Evolutionary conservation across 441 rosid species (phyloP).

Genomic region (Populus tomentosa): DNA sequence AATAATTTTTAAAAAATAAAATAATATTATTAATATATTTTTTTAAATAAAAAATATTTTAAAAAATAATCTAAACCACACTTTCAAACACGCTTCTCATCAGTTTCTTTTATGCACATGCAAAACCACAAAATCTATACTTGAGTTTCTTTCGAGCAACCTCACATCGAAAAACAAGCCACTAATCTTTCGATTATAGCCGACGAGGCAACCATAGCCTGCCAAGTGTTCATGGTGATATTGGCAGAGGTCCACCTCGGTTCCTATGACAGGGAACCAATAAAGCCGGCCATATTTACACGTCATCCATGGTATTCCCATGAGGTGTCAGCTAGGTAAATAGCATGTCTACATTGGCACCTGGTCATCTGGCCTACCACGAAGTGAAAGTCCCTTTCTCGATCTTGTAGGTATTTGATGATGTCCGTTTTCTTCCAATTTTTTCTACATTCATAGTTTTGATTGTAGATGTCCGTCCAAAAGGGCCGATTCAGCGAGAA

Average conservation of each 20-base stretch:
- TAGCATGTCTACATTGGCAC: slow-evolving; percentile 5
- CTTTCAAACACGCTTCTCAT: too few relatives aligned
- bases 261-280: slow-evolving; percentile 13
- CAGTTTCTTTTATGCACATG: neutral
- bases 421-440: neutral
- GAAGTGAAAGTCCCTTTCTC: slow-evolving; percentile 3
- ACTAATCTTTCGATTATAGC: neutral
- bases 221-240: slow-evolving; percentile 14
- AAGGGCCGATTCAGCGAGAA: neutral
- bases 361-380: neutral
- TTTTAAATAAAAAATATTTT: too few relatives aligned
- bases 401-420: too few relatives aligned
- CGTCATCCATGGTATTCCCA: neutral
- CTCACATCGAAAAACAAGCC: neutral
- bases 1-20: too few relatives aligned
- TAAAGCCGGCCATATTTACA: slow-evolving; percentile 14
- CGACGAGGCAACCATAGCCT: slow-evolving; percentile 3
- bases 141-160: neutral
- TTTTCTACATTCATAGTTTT: neutral
- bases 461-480: neutral
- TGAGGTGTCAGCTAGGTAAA: neutral
- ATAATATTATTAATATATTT: too few relatives aligned
- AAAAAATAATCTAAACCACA: too few relatives aligned
- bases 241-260: slow-evolving; percentile 8
- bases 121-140: neutral